Evolutionary conservation across 2,329 filamentous ascomycete genomes (phyloP).

Genomic region (Pezicula radicicola): DNA sequence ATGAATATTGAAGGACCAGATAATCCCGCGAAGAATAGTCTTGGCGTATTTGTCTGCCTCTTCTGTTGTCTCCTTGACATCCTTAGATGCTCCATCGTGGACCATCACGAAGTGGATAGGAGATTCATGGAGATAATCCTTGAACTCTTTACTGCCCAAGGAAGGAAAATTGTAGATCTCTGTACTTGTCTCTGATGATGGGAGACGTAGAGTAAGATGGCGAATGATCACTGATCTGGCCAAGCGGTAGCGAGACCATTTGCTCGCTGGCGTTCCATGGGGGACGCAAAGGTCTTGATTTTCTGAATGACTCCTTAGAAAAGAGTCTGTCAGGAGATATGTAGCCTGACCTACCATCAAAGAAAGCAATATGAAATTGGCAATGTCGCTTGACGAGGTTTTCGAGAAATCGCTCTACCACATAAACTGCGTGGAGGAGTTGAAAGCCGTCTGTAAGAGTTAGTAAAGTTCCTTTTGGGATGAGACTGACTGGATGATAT

Average conservation of each 20-base stretch:
- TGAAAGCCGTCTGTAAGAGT: conserved; percentile 56
- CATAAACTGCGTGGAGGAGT: conserved; percentile 66
- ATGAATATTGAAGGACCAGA: conserved; percentile 50
- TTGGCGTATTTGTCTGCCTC: conserved; percentile 16
- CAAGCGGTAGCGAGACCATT: conserved; percentile 48
- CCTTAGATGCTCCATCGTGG: conserved; percentile 51
- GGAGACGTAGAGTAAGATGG: conserved; percentile 42
- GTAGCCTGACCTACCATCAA: conserved; percentile 32
- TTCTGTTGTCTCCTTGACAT: background rate
- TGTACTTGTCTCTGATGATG: conserved; percentile 18
- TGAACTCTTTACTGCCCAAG: conserved; percentile 46
- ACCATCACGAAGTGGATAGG: conserved; percentile 67
- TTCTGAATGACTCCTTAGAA: conserved; percentile 22
- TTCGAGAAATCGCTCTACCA: conserved; percentile 63
- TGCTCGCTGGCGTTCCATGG: conserved; percentile 25
- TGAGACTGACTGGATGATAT: background rate
- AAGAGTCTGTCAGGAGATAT: background rate
- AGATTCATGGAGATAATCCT: conserved; percentile 48
- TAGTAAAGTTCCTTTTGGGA: conserved; percentile 6
- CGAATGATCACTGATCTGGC: conserved; percentile 61
- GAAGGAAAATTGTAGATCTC: conserved; percentile 40
- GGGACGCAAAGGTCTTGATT: conserved; percentile 56
- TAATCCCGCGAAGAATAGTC: conserved; percentile 37
- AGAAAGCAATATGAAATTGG: conserved; percentile 70
- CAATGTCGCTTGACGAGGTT: conserved; percentile 61